Evolutionary conservation across 345 rosid genomes (phyloP).

Genomic region (Pelargonium nanum): DNA sequence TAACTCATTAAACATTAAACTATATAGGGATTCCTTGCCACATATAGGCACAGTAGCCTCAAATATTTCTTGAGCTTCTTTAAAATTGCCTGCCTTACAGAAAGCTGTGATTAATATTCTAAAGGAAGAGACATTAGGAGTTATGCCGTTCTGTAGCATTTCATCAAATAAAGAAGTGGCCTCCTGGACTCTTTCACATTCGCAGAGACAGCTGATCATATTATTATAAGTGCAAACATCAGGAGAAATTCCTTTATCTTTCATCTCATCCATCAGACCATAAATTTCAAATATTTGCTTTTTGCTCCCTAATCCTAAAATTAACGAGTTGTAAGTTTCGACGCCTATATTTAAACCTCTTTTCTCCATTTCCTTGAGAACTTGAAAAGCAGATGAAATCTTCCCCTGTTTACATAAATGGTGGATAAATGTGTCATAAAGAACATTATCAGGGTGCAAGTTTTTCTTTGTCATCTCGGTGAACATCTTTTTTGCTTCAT

Average conservation of each 20-base stretch:
- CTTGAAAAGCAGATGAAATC: conserved; percentile 81
- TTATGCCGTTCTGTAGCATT: conserved; percentile 66
- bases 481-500: conserved; percentile 73
- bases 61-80: conserved; percentile 59
- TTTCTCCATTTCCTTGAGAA: conserved; percentile 96
- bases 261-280: conserved; percentile 94
- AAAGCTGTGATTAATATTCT: conserved; percentile 64
- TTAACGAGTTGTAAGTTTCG: conserved; percentile 79
- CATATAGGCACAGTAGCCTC: conserved; percentile 64
- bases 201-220: conserved; percentile 67
- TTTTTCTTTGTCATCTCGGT: conserved; percentile 67
- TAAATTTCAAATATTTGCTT: conserved; percentile 78
- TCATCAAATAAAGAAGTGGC: conserved; percentile 68
- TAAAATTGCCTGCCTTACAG: conserved; percentile 55
- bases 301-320: conserved; percentile 67
- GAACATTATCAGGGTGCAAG: conserved; percentile 63
- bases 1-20: conserved; percentile 70
- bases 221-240: conserved; percentile 66
- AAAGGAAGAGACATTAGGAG: conserved; percentile 65
- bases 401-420: conserved; percentile 81
- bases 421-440: conserved; percentile 63
- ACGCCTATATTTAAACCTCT: conserved; percentile 68
- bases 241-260: conserved; percentile 76
- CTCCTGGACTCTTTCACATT: conserved; percentile 66
- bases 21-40: conserved; percentile 74